Base-by-base conservation (phyloP, 495 filamentous ascomycete genomes). In the Xylaria grammica region DNA sequence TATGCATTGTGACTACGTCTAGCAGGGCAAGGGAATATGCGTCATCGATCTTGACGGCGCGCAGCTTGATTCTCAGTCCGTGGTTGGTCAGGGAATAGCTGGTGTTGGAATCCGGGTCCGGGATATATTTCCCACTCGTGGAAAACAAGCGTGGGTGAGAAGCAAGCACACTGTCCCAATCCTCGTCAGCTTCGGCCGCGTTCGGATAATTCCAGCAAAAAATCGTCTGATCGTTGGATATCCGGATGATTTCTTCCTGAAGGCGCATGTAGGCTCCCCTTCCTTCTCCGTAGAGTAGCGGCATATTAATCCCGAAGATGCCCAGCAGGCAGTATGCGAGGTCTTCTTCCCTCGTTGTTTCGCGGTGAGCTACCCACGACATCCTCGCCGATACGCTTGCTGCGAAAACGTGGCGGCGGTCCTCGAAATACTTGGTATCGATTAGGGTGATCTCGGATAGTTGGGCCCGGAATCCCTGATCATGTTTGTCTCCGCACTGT, bases 301-400 rank as follows among this genome's bases (percentile, higher is more conserved):
- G 30, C 50, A 53, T 36, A 22, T 53, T 53, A 4, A 36, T 53
- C 6, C 5, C 50, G 13, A 53, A 53, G 17, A 53, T 53, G 17
- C 50, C 50, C 22, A 53, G n/a, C 50, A 53, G 17, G 7, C 27
- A 53, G 29, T 53, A 53, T 1, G 29, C 29, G 6, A 53, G 17
- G 13, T 34, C 50, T 11, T 34, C 50, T 3, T 10, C 29, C 20
- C 50, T 34, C 5, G 50, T 53, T 20, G 50, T 53, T 3, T 34
- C 30, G 17, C 29, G 29, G 3, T 19, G 6, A 19, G 50, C 4
- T 20, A 34, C 3, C 50, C 50, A 34, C 6, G 15, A 53, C 29
- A 53, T 34, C 17, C 17, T 32, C 29, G 9, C 29, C 8, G 50
- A 17, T 2, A 51, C 29, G 27, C 49, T 17, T 4, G 29, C 29